These are phyloP conservation scores for Solanum hybrid DNA, from an alignment of 305 asterid species.

Conservation along the genomic window DNA sequence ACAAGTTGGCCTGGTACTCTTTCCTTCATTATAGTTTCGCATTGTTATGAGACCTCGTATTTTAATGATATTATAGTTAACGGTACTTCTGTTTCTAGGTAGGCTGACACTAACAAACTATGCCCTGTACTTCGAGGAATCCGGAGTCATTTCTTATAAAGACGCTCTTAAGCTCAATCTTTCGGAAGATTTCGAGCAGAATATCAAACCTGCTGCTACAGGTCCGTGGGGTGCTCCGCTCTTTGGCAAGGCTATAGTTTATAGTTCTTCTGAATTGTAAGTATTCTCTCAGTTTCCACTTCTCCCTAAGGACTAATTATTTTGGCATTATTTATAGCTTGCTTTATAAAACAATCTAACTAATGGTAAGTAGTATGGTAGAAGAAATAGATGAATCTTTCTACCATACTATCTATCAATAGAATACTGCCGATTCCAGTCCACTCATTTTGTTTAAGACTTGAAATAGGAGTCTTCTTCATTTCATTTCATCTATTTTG, in stretches of 20 bases:
- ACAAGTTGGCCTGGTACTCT: conserved; percentile 85
- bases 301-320: neutral
- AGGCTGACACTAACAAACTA: conserved; percentile 85
- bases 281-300: conserved; percentile 11
- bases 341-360: neutral
- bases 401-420: neutral
- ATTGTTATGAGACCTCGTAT: neutral
- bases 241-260: conserved; percentile 73
- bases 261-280: conserved; percentile 69
- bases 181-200: conserved; percentile 44
- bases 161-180: conserved; percentile 69
- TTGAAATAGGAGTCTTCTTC: neutral
- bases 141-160: conserved; percentile 62
- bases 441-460: neutral
- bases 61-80: neutral
- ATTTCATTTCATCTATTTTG: neutral
- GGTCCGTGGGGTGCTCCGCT: conserved; percentile 99
- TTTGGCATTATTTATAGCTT: neutral
- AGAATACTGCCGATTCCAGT: neutral
- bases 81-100: conserved; percentile 36
- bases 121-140: conserved; percentile 88
- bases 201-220: conserved; percentile 55
- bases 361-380: neutral
- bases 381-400: neutral
- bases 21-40: neutral